Percentiles rank a stretch among this genome's conserved stretches.
Conservation (phyloP, 1,284 basidiomycete genomes). For the Chondrostereum purpureum region DNA sequence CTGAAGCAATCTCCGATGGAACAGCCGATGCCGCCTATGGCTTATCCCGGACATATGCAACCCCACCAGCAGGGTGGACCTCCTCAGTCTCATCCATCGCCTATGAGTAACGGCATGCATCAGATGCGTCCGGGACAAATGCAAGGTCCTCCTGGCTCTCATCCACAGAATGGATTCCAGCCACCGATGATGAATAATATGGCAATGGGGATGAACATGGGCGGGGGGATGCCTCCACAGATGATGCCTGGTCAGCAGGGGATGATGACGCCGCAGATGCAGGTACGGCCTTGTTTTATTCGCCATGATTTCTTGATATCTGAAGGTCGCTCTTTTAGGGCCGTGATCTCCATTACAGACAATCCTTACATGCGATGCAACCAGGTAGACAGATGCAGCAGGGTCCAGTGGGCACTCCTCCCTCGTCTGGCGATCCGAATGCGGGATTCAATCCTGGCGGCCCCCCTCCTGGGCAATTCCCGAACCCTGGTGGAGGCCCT, state of each 20-base stretch:
- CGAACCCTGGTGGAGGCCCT: conserved; percentile 21
- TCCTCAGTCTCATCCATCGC: neutral
- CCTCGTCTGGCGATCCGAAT: conserved; percentile 30
- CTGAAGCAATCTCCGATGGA: conserved; percentile 49
- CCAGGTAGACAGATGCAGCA: conserved; percentile 20
- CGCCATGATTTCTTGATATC: conserved; percentile 4
- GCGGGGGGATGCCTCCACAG: conserved; percentile 7
- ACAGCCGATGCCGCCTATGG: conserved; percentile 22
- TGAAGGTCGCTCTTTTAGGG: neutral
- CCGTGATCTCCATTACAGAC: conserved; percentile 23
- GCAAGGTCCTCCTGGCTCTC: conserved; percentile 8
- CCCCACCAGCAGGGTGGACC: conserved; percentile 16
- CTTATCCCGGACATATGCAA: conserved; percentile 12
- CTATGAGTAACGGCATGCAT: conserved; percentile 2
- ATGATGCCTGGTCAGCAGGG: conserved; percentile 19
- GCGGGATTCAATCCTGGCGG: conserved; percentile 28
- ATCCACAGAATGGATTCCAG: conserved; percentile 16
- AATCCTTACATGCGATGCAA: conserved; percentile 29
- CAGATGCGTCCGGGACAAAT: conserved; percentile 9
- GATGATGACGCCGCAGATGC: conserved; percentile 32
- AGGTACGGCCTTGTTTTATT: conserved; percentile 17
- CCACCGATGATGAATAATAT: conserved; percentile 8
- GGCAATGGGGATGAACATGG: conserved; percentile 6
- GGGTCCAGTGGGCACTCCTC: conserved; percentile 17
- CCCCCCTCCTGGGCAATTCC: conserved; percentile 16